These are phyloP conservation scores for Camellia oleifera DNA, from an alignment of 179 eudicot species.

Conservation along the genomic window DNA sequence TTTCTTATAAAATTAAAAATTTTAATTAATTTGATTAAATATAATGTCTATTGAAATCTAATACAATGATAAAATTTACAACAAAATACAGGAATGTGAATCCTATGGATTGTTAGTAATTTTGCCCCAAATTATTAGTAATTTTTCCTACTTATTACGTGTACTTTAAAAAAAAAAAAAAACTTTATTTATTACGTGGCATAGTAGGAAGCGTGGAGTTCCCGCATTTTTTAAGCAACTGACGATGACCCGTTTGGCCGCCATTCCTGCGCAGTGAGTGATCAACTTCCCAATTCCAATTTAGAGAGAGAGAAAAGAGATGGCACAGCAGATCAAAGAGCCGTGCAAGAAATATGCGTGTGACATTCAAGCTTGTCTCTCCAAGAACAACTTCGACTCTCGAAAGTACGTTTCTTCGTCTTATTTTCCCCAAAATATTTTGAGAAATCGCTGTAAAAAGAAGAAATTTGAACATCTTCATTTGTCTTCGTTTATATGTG, in stretches of 20 bases:
- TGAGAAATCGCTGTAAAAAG: not conserved
- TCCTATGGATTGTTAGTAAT: too few species aligned
- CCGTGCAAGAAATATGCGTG: constrained; percentile 92
- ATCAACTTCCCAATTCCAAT: not conserved
- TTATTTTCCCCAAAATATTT: not conserved
- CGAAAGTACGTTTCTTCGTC: constrained; percentile 28
- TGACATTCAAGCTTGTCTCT: constrained; percentile 81
- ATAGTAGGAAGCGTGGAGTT: not conserved
- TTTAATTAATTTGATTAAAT: too few species aligned
- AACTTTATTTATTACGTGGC: not conserved
- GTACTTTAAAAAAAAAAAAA: not conserved
- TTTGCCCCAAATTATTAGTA: too few species aligned
- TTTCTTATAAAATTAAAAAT: too few species aligned
- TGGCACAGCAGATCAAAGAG: constrained; percentile 67
- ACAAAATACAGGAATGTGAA: too few species aligned
- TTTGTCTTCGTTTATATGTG: too few species aligned
- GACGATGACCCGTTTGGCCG: not conserved
- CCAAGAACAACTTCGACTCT: constrained; percentile 76
- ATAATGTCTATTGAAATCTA: too few species aligned
- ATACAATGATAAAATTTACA: too few species aligned
- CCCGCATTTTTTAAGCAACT: constrained; percentile 1
- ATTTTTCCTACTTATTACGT: too few species aligned
- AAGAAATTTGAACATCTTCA: not conserved
- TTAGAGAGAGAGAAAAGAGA: constrained; percentile 20
- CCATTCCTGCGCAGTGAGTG: not conserved